A percentile compares a stretch with the other conserved stretches of the same genome.
Evolutionary conservation across 2,329 filamentous ascomycete species (phyloP).

Genomic region (Microcyclosporella mali): DNA sequence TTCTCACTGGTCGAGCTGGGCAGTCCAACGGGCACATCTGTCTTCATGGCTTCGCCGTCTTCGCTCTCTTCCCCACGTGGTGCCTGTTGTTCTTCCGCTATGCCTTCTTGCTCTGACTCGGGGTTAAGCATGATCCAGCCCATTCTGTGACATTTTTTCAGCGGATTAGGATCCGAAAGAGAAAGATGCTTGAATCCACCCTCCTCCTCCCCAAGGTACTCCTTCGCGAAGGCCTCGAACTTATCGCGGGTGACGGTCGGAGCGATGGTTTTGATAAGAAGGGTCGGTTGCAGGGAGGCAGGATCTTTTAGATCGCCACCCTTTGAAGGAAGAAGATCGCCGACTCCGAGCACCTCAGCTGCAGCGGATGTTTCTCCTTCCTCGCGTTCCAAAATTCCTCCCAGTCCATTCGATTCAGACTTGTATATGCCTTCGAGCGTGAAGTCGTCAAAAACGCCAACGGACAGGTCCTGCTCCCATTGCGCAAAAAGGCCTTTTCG

Average conservation of each 20-base stretch:
- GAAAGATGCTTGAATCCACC: constrained; percentile 95
- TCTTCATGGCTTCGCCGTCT: constrained; percentile 15
- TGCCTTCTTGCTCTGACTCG: constrained; percentile 52
- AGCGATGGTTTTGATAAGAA: constrained; percentile 96
- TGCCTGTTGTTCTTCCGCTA: constrained; percentile 54
- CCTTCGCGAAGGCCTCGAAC: constrained; percentile 88
- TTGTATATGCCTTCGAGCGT: constrained; percentile 91
- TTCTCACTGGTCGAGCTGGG: constrained; percentile 51
- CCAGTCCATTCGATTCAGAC: constrained; percentile 80
- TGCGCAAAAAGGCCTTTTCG: constrained; percentile 72
- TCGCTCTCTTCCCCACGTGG: constrained; percentile 12
- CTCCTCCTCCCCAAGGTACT: constrained; percentile 83
- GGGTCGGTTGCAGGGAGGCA: constrained; percentile 77
- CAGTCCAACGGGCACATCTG: constrained; percentile 7
- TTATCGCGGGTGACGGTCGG: constrained; percentile 92
- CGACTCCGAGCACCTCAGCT: constrained; percentile 86
- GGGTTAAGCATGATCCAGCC: constrained; percentile 97
- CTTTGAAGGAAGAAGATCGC: constrained; percentile 77
- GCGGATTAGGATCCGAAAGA: constrained; percentile 90
- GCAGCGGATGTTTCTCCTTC: constrained; percentile 88
- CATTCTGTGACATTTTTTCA: constrained; percentile 94
- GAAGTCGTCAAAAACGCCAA: constrained; percentile 86
- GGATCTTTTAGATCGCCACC: constrained; percentile 87
- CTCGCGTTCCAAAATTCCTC: constrained; percentile 84
- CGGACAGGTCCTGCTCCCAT: constrained; percentile 83